Percentiles rank a stretch among this genome's conserved stretches.
Evolutionary conservation across 2,329 filamentous ascomycete species (phyloP).

Genomic region (Aspergillus persii): DNA sequence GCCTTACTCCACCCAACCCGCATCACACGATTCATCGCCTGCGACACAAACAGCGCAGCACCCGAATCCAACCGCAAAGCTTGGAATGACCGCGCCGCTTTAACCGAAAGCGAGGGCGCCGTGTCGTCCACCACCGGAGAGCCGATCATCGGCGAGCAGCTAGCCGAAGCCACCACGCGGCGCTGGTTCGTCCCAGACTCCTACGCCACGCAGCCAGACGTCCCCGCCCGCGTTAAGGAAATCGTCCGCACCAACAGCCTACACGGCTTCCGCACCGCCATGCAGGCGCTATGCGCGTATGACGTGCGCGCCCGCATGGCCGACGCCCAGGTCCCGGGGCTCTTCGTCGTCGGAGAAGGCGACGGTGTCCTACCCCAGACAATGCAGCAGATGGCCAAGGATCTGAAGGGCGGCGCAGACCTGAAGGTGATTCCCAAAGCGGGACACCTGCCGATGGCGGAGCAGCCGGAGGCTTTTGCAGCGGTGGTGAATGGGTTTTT

Average conservation of each 20-base stretch:
- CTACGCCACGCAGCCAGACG: slow-evolving; percentile 56
- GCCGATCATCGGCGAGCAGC: slow-evolving; percentile 57
- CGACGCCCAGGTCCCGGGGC: slow-evolving; percentile 40
- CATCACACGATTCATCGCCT: slow-evolving; percentile 64
- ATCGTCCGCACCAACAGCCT: slow-evolving; percentile 70
- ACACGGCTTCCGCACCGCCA: slow-evolving; percentile 74
- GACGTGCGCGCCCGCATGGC: slow-evolving; percentile 49
- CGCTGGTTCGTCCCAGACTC: slow-evolving; percentile 68
- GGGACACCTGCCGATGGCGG: slow-evolving; percentile 82
- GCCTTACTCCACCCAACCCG: slow-evolving; percentile 64
- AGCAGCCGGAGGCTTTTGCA: slow-evolving; percentile 68
- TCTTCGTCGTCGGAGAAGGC: slow-evolving; percentile 69
- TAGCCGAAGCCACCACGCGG: slow-evolving; percentile 69
- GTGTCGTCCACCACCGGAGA: slow-evolving; percentile 40
- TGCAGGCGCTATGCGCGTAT: slow-evolving; percentile 60
- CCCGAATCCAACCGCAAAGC: slow-evolving; percentile 72
- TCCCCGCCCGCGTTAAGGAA: slow-evolving; percentile 59
- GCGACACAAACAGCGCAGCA: slow-evolving; percentile 74
- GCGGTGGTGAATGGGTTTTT: slow-evolving; percentile 61
- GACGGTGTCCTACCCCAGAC: slow-evolving; percentile 75
- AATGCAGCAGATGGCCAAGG: slow-evolving; percentile 70
- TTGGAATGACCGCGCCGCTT: slow-evolving; percentile 72
- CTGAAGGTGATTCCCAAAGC: slow-evolving; percentile 66
- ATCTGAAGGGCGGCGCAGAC: slow-evolving; percentile 57
- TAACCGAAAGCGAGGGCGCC: slow-evolving; percentile 59